phyloP scores from a whole-genome alignment of 768 basidiomycete species.

The Suillus subalutaceus region DNA sequence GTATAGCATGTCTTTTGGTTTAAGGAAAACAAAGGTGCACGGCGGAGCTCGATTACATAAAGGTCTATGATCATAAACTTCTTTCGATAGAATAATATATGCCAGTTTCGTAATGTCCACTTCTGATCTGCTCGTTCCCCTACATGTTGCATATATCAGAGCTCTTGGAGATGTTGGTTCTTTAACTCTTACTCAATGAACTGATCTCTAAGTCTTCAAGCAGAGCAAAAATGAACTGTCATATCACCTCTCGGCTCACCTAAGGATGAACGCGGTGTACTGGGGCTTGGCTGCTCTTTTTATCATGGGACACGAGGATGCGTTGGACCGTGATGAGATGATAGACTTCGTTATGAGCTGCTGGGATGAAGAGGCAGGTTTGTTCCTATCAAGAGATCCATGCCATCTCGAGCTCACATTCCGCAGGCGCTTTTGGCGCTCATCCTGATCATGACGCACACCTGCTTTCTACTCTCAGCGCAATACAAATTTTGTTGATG shows the following conservation, averaged over 20 bases:
- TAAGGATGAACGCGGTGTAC: constrained; percentile 94
- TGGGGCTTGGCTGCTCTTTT: constrained; percentile 93
- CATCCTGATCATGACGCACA: constrained; percentile 95
- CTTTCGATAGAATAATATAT: not conserved
- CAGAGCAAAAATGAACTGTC: constrained; percentile 82
- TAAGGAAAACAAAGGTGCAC: too few relatives aligned
- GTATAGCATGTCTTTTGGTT: too few relatives aligned
- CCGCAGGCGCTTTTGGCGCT: constrained; percentile 84
- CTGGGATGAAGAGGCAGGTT: constrained; percentile 90
- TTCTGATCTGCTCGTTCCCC: constrained; percentile 46
- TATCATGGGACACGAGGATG: constrained; percentile 77
- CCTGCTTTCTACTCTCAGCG: constrained; percentile 83
- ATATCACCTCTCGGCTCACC: constrained; percentile 90
- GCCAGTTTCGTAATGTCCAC: not conserved
- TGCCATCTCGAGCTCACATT: constrained; percentile 10
- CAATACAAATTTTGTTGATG: constrained; percentile 87
- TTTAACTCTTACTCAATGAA: not conserved
- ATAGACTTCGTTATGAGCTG: constrained; percentile 91
- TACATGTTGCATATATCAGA: constrained; percentile 79
- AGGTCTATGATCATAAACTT: not conserved
- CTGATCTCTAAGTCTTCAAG: constrained; percentile 12
- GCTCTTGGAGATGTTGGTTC: constrained; percentile 64
- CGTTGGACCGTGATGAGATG: constrained; percentile 81
- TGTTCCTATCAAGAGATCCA: constrained; percentile 15
- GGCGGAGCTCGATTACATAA: not conserved